A percentile compares a stretch with the other conserved stretches of the same genome.
These are phyloP conservation scores for Emiliania huxleyi DNA, from an alignment of 78 protist species.

Conservation along the genomic window DNA sequence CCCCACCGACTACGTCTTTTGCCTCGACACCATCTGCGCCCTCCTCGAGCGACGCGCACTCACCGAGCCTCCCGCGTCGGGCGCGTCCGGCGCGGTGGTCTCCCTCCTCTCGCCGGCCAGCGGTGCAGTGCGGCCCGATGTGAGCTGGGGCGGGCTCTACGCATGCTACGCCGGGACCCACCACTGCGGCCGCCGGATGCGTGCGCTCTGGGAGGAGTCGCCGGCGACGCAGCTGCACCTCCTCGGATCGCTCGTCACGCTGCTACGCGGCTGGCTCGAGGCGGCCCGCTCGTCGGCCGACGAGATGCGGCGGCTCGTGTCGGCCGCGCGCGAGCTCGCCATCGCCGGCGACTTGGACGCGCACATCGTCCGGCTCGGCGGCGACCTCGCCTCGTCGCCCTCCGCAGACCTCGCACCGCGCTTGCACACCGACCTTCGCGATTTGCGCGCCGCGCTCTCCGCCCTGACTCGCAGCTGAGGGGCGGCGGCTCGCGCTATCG, in stretches of 20 bases:
- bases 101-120: background rate
- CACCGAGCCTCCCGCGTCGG: background rate
- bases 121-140: background rate
- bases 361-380: background rate
- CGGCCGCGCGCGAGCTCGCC: background rate
- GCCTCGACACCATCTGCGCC: background rate
- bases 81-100: background rate
- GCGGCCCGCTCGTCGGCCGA: background rate
- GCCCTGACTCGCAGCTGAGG: too few relatives aligned
- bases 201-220: background rate
- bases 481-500: too few relatives aligned
- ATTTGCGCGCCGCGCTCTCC: background rate
- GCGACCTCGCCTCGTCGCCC: background rate
- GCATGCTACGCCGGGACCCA: background rate
- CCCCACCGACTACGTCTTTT: background rate
- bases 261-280: background rate
- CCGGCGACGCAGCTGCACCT: background rate
- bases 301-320: background rate
- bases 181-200: background rate
- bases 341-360: background rate
- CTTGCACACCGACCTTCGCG: background rate
- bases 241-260: background rate
- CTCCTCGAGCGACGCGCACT: background rate
- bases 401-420: background rate
- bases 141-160: background rate